A percentile compares a stretch with the other conserved stretches of the same genome.
Evolutionary conservation across 2,329 filamentous ascomycete species (phyloP).

Genomic region (Apiospora arundinis): DNA sequence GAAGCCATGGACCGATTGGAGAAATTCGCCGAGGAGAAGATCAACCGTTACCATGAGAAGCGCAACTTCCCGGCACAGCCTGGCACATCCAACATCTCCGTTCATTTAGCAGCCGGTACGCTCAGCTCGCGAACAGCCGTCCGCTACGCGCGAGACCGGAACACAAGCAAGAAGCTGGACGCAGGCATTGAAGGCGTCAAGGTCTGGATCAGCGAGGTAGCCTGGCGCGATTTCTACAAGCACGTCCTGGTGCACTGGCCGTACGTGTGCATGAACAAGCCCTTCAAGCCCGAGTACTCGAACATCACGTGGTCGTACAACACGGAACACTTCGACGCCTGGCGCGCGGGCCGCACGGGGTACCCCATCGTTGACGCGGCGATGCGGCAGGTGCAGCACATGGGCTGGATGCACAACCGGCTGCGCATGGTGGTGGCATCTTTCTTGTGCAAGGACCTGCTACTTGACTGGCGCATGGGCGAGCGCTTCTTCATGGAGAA

Average conservation of each 20-base stretch:
- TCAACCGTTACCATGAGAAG: slow-evolving; percentile 64
- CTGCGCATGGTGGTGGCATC: slow-evolving; percentile 84
- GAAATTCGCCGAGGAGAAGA: slow-evolving; percentile 71
- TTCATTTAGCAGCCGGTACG: slow-evolving; percentile 72
- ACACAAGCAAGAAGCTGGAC: slow-evolving; percentile 66
- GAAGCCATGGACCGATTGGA: slow-evolving; percentile 69
- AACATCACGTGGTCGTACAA: slow-evolving; percentile 86
- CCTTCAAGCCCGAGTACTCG: slow-evolving; percentile 81
- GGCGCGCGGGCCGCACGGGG: slow-evolving; percentile 77
- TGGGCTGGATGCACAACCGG: slow-evolving; percentile 84
- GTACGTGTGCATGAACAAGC: slow-evolving; percentile 74
- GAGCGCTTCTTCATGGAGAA: slow-evolving; percentile 85
- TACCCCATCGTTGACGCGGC: slow-evolving; percentile 86
- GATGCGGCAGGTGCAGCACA: slow-evolving; percentile 76
- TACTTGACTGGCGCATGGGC: slow-evolving; percentile 84
- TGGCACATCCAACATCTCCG: slow-evolving; percentile 72
- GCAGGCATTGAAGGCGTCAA: slow-evolving; percentile 69
- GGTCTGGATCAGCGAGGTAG: slow-evolving; percentile 82
- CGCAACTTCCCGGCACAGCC: slow-evolving; percentile 71
- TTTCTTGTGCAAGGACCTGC: slow-evolving; percentile 80
- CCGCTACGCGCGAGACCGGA: slow-evolving; percentile 61
- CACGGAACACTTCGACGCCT: slow-evolving; percentile 70
- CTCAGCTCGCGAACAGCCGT: slow-evolving; percentile 72
- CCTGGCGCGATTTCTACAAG: slow-evolving; percentile 89
- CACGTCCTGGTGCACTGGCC: slow-evolving; percentile 88